phyloP scores from a whole-genome alignment of 2,329 filamentous ascomycete genomes.

The Raffaelea arxii region DNA sequence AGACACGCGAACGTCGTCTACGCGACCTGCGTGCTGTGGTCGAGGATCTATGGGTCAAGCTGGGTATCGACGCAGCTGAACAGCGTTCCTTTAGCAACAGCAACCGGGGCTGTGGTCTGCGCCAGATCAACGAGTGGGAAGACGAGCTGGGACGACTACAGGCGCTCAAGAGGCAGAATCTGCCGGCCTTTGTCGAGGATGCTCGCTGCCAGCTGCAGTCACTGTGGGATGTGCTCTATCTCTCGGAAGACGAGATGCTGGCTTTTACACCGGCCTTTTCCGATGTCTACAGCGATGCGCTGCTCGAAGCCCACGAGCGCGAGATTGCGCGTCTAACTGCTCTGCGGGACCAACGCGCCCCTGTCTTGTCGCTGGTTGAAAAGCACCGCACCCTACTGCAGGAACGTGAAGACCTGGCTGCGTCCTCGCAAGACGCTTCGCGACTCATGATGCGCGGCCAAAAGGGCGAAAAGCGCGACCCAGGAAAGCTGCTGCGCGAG shows the following conservation, averaged over 20 bases:
- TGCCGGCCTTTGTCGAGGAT: slow-evolving; percentile 94
- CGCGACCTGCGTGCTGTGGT: slow-evolving; percentile 68
- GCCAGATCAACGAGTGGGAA: slow-evolving; percentile 92
- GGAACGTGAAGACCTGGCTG: slow-evolving; percentile 78
- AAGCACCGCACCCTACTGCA: slow-evolving; percentile 72
- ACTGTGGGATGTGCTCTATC: slow-evolving; percentile 88
- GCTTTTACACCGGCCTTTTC: slow-evolving; percentile 96
- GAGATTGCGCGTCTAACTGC: slow-evolving; percentile 77
- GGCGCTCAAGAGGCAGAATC: slow-evolving; percentile 87
- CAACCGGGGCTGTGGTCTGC: slow-evolving; percentile 83
- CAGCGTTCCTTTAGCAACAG: slow-evolving; percentile 75
- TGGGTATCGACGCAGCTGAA: slow-evolving; percentile 74
- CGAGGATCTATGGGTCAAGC: slow-evolving; percentile 80
- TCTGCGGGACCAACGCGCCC: slow-evolving; percentile 77
- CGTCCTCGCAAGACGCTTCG: slow-evolving; percentile 90
- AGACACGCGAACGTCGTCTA: slow-evolving; percentile 63
- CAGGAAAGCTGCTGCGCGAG: slow-evolving; percentile 83
- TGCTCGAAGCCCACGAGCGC: slow-evolving; percentile 88
- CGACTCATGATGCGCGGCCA: slow-evolving; percentile 83
- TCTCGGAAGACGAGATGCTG: slow-evolving; percentile 97
- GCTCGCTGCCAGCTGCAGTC: slow-evolving; percentile 83
- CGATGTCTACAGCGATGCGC: slow-evolving; percentile 91
- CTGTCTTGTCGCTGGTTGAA: slow-evolving; percentile 73
- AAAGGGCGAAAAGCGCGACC: slow-evolving; percentile 90
- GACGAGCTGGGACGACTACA: slow-evolving; percentile 80